Conservation (phyloP, 2,329 filamentous ascomycete species). For the Epichloe hybrida region DNA sequence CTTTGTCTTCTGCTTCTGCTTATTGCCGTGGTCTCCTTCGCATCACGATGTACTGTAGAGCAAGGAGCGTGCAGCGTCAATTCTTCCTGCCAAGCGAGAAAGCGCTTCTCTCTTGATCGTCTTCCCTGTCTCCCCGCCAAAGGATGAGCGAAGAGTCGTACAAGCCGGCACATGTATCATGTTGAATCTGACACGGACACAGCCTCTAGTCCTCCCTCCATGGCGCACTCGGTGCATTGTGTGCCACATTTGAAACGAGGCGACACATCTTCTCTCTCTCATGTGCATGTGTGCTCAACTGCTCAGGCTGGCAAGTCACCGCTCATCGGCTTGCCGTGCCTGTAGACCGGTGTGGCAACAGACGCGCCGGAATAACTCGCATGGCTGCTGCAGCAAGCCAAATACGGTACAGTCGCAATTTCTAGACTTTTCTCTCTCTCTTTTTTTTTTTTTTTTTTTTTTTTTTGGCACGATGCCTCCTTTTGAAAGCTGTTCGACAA, state of each 20-base stretch:
- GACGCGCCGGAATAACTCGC: background rate
- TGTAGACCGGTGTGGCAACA: conserved; percentile 6
- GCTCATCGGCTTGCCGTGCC: background rate
- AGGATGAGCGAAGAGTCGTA: background rate
- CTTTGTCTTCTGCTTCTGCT: background rate
- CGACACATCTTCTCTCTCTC: background rate
- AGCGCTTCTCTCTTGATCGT: background rate
- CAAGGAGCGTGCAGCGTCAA: background rate
- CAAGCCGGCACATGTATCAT: background rate
- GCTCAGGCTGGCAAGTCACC: no score
- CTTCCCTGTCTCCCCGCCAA: background rate
- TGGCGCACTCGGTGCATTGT: background rate
- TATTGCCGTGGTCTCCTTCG: background rate
- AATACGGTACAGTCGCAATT: background rate
- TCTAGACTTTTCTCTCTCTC: background rate
- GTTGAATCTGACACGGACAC: background rate
- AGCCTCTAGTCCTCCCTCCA: background rate
- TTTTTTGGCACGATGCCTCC: no score
- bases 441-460: no score
- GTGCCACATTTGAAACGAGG: background rate
- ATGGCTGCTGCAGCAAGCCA: conserved; percentile 2
- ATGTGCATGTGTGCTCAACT: background rate
- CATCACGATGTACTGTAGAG: background rate
- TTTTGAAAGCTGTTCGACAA: background rate
- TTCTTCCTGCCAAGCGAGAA: background rate